These are phyloP conservation scores for Microcyclosporella mali DNA, from an alignment of 2,329 filamentous ascomycete genomes.

Conservation along the genomic window DNA sequence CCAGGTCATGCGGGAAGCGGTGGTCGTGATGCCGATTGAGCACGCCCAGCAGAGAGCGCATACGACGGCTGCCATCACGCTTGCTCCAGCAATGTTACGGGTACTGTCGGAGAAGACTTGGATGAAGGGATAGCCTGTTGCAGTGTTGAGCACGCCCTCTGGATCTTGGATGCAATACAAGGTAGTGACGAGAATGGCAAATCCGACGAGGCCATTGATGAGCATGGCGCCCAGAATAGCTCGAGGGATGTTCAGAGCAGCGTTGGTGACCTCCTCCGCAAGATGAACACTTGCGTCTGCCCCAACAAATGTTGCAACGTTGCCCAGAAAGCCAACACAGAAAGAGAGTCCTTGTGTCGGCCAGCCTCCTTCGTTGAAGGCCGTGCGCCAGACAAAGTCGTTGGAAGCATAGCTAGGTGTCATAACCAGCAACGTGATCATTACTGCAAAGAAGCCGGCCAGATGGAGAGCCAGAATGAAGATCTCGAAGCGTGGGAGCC, in stretches of 20 bases:
- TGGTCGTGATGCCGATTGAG: constrained; percentile 34
- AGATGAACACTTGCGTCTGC: constrained; percentile 43
- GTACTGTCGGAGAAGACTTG: constrained; percentile 47
- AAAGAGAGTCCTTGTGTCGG: constrained; percentile 31
- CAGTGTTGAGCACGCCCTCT: constrained; percentile 35
- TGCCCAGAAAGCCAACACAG: constrained; percentile 32
- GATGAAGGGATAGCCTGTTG: constrained; percentile 46
- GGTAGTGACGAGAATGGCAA: constrained; percentile 41
- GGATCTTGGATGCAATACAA: constrained; percentile 41
- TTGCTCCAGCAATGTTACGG: constrained; percentile 38
- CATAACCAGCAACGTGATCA: constrained; percentile 40
- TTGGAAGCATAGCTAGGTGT: constrained; percentile 21
- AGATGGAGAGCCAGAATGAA: constrained; percentile 43
- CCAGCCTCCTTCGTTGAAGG: constrained; percentile 30
- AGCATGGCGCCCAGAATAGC: constrained; percentile 44
- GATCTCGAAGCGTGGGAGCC: constrained; percentile 38
- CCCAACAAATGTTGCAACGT: constrained; percentile 32
- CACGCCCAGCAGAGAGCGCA: constrained; percentile 31
- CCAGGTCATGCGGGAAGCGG: constrained; percentile 38
- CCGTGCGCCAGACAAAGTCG: constrained; percentile 28
- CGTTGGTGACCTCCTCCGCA: constrained; percentile 47
- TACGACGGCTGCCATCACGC: constrained; percentile 43
- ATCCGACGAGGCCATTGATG: constrained; percentile 45
- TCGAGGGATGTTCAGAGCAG: constrained; percentile 42
- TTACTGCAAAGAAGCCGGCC: constrained; percentile 49